Percentiles rank a stretch among this genome's conserved stretches.
Conservation (phyloP, 495 filamentous ascomycete genomes). For the Xylaria intraflava region DNA sequence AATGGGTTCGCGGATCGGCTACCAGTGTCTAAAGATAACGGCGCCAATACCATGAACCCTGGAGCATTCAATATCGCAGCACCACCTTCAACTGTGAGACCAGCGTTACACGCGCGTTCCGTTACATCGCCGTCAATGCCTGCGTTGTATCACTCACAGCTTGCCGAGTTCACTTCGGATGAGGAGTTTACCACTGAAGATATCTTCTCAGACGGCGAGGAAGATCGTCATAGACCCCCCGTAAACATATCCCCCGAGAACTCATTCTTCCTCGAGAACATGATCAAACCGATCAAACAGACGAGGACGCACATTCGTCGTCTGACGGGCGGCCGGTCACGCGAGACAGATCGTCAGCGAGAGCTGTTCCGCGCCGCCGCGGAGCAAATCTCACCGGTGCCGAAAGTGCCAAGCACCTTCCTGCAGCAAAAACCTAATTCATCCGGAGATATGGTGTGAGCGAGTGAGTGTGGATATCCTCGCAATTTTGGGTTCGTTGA, state of each 20-base stretch:
- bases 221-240: slow-evolving; percentile 30
- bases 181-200: slow-evolving; percentile 45
- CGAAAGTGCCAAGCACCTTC: slow-evolving; percentile 49
- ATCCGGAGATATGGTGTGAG: slow-evolving; percentile 4
- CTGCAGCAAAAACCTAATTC: slow-evolving; percentile 19
- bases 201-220: slow-evolving; percentile 48
- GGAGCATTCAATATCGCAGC: slow-evolving; percentile 42
- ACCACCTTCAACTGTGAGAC: slow-evolving; percentile 25
- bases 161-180: slow-evolving; percentile 51
- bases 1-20: slow-evolving; percentile 75
- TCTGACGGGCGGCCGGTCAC: slow-evolving; percentile 55
- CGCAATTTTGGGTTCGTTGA: neutral
- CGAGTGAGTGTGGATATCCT: neutral
- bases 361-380: slow-evolving; percentile 47
- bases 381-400: slow-evolving; percentile 39
- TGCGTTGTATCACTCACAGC: slow-evolving; percentile 48
- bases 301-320: slow-evolving; percentile 57
- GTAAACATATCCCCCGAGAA: slow-evolving; percentile 36
- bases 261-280: slow-evolving; percentile 60
- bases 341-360: slow-evolving; percentile 55
- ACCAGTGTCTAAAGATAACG: slow-evolving; percentile 42
- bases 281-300: slow-evolving; percentile 52
- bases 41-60: slow-evolving; percentile 57
- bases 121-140: slow-evolving; percentile 62
- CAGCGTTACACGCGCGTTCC: slow-evolving; percentile 61